Percentiles rank a stretch among this genome's conserved stretches.
Conservation (phyloP, 495 filamentous ascomycete species). For the Hypoxylon subgilvum region DNA sequence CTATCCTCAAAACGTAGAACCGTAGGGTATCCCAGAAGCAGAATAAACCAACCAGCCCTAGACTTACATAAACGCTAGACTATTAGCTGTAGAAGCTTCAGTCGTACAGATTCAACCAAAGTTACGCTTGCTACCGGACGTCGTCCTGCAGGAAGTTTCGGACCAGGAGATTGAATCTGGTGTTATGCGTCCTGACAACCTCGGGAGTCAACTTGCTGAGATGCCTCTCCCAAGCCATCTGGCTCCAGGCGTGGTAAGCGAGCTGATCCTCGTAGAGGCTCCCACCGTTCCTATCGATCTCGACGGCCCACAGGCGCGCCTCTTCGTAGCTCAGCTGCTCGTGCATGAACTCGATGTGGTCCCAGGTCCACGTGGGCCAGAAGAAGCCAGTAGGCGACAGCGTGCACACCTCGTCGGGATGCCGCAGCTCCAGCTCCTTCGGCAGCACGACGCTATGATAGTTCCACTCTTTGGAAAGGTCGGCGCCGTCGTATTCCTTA, state of each 20-base stretch:
- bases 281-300: slow-evolving; percentile 47
- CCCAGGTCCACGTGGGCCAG: slow-evolving; percentile 58
- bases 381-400: slow-evolving; percentile 54
- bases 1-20: too few relatives aligned
- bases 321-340: slow-evolving; percentile 42
- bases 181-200: slow-evolving; percentile 44
- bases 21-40: too few relatives aligned
- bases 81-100: too few relatives aligned
- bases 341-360: slow-evolving; percentile 56
- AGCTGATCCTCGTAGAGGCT: slow-evolving; percentile 52
- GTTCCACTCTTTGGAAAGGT: slow-evolving; percentile 52
- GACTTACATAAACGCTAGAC: too few relatives aligned
- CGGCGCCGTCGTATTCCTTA: slow-evolving; percentile 46
- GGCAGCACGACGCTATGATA: slow-evolving; percentile 53
- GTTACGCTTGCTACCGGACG: too few relatives aligned
- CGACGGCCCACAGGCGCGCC: slow-evolving; percentile 42
- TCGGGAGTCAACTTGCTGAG: slow-evolving; percentile 49
- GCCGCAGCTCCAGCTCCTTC: slow-evolving; percentile 46
- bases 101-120: too few relatives aligned
- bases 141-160: slow-evolving; percentile 53
- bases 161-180: slow-evolving; percentile 55
- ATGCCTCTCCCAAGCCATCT: slow-evolving; percentile 53
- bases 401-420: slow-evolving; percentile 50
- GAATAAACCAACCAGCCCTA: too few relatives aligned
- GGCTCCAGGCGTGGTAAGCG: slow-evolving; percentile 56